These are phyloP conservation scores for Trifolium subterraneum DNA, from an alignment of 306 rosid genomes.

Conservation along the genomic window DNA sequence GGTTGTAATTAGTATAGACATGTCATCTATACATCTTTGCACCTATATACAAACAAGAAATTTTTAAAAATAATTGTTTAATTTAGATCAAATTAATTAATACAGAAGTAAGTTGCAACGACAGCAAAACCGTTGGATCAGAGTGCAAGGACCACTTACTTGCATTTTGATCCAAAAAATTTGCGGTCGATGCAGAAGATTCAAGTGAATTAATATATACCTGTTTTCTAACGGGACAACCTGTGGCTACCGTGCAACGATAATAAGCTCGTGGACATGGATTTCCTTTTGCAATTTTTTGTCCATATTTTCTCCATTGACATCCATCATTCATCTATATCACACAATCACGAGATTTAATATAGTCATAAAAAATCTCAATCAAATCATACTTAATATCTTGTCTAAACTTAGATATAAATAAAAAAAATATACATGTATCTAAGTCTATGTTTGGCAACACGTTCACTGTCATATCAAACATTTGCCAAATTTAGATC, in stretches of 20 bases:
- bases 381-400: not conserved
- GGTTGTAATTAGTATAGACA: constrained; percentile 91
- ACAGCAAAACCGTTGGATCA: not conserved
- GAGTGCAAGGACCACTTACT: not conserved
- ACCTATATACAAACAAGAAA: constrained; percentile 52
- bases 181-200: not conserved
- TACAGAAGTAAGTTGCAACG: not conserved
- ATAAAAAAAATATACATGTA: not conserved
- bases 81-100: not conserved
- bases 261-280: constrained; percentile 97
- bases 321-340: constrained; percentile 92
- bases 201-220: constrained; percentile 29
- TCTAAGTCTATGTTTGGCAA: no score
- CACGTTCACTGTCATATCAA: no score
- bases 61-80: not conserved
- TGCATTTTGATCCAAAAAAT: not conserved
- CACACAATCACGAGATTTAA: not conserved
- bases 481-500: no score
- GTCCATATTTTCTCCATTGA: constrained; percentile 98
- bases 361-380: not conserved
- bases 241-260: constrained; percentile 89
- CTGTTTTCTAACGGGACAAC: constrained; percentile 95
- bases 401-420: not conserved
- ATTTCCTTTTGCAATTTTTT: constrained; percentile 89
- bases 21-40: constrained; percentile 94